phyloP scores from a whole-genome alignment of 2,329 filamentous ascomycete genomes.

The Myriangium duriaei region DNA sequence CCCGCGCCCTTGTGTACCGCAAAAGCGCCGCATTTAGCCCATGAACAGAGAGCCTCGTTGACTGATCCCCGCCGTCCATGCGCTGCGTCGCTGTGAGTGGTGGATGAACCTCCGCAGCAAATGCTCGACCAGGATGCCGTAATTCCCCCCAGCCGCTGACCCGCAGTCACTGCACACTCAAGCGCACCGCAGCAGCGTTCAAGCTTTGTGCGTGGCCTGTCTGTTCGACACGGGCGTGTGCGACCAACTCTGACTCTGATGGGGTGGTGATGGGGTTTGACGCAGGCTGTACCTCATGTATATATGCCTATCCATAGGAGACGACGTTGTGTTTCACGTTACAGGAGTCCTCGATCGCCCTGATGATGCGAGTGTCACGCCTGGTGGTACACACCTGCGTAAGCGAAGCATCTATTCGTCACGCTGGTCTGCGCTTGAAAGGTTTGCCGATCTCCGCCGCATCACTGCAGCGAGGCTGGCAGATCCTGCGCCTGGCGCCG shows the following conservation, averaged over 20 bases:
- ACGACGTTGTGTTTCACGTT: no score
- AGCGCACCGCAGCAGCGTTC: no score
- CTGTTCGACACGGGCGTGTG: no score
- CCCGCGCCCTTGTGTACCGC: no score
- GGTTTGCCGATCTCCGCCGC: slow-evolving; percentile 12
- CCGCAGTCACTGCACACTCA: neutral
- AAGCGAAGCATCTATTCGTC: slow-evolving; percentile 10
- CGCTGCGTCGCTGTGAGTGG: neutral
- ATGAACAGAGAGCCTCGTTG: neutral
- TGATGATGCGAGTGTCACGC: no score
- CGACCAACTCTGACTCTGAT: no score
- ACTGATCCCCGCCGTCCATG: neutral
- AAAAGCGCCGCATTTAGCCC: neutral
- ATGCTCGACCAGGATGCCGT: neutral
- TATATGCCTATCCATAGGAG: no score
- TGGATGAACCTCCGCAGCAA: neutral
- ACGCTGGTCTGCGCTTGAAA: slow-evolving; percentile 5
- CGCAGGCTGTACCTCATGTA: no score
- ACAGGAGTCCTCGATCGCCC: no score
- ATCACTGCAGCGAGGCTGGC: slow-evolving; percentile 10
- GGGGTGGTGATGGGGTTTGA: no score
- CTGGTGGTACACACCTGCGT: neutral
- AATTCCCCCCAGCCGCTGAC: neutral
- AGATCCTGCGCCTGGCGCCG: slow-evolving; percentile 11
- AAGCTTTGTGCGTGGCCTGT: no score